phyloP scores from a whole-genome alignment of 345 rosid genomes.

The Gossypium anomalum region DNA sequence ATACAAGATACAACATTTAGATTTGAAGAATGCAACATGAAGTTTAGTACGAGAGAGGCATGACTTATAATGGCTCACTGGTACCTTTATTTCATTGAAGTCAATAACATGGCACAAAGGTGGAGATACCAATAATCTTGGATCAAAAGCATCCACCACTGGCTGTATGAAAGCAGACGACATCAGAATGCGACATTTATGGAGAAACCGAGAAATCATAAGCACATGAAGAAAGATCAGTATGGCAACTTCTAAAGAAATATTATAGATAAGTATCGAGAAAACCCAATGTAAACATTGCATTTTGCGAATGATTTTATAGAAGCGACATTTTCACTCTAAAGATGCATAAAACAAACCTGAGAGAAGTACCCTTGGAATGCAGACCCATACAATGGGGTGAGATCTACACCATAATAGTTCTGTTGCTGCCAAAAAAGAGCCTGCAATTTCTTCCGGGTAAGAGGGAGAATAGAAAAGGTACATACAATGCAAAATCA shows the following conservation, averaged over 20 bases:
- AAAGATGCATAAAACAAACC: constrained; percentile 38
- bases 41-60: neutral
- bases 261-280: neutral
- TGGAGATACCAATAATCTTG: constrained; percentile 88
- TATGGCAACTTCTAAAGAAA: neutral
- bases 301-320: neutral
- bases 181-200: neutral
- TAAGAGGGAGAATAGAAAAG: neutral
- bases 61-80: neutral
- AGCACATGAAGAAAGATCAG: neutral
- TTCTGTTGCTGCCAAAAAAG: constrained; percentile 96
- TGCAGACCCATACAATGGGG: constrained; percentile 76
- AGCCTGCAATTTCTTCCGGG: constrained; percentile 45
- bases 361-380: constrained; percentile 94
- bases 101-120: constrained; percentile 59
- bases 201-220: neutral
- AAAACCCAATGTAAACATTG: neutral
- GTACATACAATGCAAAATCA: neutral
- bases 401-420: constrained; percentile 88
- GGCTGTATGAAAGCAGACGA: constrained; percentile 49
- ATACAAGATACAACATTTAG: neutral
- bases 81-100: constrained; percentile 78
- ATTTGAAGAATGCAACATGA: neutral
- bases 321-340: neutral
- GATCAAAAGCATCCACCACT: constrained; percentile 99